These are phyloP conservation scores for Rhodamnia argentea DNA, from an alignment of 345 rosid genomes.

Conservation along the genomic window DNA sequence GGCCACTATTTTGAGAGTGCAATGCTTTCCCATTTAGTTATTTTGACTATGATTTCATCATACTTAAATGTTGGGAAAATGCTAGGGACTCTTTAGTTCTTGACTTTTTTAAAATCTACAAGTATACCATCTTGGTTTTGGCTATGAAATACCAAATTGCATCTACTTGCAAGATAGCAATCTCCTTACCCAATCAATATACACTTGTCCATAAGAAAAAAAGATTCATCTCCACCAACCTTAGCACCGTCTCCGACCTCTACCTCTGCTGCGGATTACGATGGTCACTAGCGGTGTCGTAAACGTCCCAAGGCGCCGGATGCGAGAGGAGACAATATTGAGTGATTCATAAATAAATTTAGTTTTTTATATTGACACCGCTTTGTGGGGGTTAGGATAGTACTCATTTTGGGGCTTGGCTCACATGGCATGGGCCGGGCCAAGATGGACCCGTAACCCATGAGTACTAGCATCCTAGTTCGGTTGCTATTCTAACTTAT, in stretches of 20 bases:
- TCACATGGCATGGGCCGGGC: background rate
- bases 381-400: background rate
- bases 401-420: background rate
- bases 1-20: too few species aligned
- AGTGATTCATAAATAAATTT: background rate
- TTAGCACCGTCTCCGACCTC: background rate
- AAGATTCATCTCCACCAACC: background rate
- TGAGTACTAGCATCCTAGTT: background rate
- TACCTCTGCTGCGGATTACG: background rate
- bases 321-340: too few species aligned
- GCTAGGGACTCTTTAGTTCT: too few species aligned
- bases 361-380: background rate
- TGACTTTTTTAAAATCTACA: background rate
- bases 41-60: too few species aligned
- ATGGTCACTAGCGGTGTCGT: accelerated
- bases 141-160: background rate
- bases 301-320: background rate
- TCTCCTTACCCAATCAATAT: accelerated
- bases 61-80: too few species aligned
- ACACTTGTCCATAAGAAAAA: background rate
- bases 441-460: background rate
- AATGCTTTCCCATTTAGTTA: too few species aligned
- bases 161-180: background rate
- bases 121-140: background rate
- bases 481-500: background rate